These are phyloP conservation scores for Butyriboletus appendiculatus DNA, from an alignment of 1,284 basidiomycete genomes.

Conservation along the genomic window DNA sequence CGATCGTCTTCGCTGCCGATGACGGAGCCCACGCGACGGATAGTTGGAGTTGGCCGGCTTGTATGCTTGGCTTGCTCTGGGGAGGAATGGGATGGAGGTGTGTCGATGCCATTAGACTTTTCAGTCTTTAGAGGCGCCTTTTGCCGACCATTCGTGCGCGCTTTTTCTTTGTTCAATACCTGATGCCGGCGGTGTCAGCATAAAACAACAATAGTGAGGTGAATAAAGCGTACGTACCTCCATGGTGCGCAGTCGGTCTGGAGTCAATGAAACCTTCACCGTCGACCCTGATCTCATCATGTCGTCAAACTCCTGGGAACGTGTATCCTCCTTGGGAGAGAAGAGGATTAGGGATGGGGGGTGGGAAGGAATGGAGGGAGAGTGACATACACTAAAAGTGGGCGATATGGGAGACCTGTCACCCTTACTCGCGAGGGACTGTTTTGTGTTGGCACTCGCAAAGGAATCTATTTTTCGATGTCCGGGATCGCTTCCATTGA, in stretches of 20 bases:
- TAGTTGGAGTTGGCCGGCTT: conserved; percentile 39
- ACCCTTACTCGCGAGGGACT: conserved; percentile 35
- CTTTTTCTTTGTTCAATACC: conserved; percentile 71
- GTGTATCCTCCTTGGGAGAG: conserved; percentile 47
- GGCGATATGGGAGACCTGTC: conserved; percentile 38
- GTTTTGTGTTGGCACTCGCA: conserved; percentile 48
- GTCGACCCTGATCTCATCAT: conserved; percentile 85
- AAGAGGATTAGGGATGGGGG: conserved; percentile 2
- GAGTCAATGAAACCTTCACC: conserved; percentile 94
- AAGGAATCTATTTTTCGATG: conserved; percentile 57
- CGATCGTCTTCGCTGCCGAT: conserved; percentile 53
- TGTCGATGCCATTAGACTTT: conserved; percentile 23
- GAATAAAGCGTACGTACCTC: conserved; percentile 60
- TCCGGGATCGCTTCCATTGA: conserved; percentile 39
- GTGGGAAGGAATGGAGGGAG: background rate
- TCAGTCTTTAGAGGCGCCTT: conserved; percentile 25
- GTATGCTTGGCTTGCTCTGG: conserved; percentile 27
- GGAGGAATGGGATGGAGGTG: conserved; percentile 12
- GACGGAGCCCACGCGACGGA: conserved; percentile 64
- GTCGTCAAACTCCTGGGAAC: conserved; percentile 84
- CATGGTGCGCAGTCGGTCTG: conserved; percentile 87
- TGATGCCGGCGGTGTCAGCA: conserved; percentile 35
- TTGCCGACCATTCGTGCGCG: conserved; percentile 41
- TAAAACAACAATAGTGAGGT: conserved; percentile 16
- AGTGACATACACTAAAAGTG: conserved; percentile 35